Conservation (phyloP, 805 yeast species). For the Hanseniaspora lindneri region DNA sequence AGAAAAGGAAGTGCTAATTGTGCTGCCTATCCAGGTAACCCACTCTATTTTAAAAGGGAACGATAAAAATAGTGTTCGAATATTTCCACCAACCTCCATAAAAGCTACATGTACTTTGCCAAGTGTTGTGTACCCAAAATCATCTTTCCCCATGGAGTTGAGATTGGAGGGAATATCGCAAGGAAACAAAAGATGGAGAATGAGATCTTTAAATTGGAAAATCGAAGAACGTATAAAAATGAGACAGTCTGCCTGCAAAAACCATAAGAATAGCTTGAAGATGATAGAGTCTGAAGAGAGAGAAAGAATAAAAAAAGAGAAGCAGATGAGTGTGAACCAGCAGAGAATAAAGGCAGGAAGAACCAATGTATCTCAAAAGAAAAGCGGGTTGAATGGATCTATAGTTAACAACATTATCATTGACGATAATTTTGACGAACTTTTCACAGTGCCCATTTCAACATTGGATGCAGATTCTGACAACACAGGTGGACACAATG, state of each 20-base stretch:
- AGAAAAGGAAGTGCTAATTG: conserved; percentile 32
- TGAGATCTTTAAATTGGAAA: conserved; percentile 81
- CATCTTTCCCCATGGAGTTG: conserved; percentile 72
- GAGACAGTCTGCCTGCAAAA: conserved; percentile 43
- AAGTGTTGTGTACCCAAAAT: conserved; percentile 76
- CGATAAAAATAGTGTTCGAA: conserved; percentile 74
- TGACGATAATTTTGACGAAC: conserved; percentile 13
- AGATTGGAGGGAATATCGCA: conserved; percentile 60
- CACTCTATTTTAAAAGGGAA: conserved; percentile 72
- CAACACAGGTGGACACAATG: neutral
- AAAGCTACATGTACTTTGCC: conserved; percentile 82
- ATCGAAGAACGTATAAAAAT: conserved; percentile 72
- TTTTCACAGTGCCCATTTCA: neutral
- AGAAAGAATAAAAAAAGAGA: conserved; percentile 32
- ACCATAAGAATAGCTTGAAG: conserved; percentile 42
- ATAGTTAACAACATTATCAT: conserved; percentile 16
- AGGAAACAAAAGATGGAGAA: conserved; percentile 67
- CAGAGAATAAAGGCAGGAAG: conserved; percentile 23
- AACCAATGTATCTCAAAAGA: conserved; percentile 26
- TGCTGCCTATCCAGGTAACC: conserved; percentile 57
- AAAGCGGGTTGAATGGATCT: conserved; percentile 32
- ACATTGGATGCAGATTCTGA: neutral
- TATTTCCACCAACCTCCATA: conserved; percentile 91
- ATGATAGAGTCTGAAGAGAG: conserved; percentile 23
- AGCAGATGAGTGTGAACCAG: conserved; percentile 17